Evolutionary conservation across 2,329 filamentous ascomycete genomes (phyloP), one percentile per base, ranked within the genome.

Genomic region (Alternaria dauci): DNA sequence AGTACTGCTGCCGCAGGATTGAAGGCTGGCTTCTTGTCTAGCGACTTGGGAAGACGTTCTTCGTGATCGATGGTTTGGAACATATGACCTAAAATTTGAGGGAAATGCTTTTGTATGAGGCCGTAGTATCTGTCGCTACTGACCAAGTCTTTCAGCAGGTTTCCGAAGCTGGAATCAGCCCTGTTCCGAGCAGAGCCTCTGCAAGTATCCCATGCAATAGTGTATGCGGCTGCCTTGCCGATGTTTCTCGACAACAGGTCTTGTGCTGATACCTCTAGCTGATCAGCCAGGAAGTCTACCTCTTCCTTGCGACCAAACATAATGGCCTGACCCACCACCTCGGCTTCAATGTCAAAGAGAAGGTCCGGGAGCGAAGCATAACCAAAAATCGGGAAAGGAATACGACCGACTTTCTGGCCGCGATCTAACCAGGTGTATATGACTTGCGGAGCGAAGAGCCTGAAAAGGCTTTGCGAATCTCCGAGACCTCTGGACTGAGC

Each of bases 381-480:
- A 1, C 89, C 90, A 76, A 99, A 99, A 2, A 95, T 91, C n/a
- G 84, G 82, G 72, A 87, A 97, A 0, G 95, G 94, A 50, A 99
- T 91, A 4, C 87, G 83, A 32, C 71, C 61, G 43, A 74, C 63
- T 14, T 53, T 68, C n/a, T 86, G 82, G 8, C 69, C 70, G 32
- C 97, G 81, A 63, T 92, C 88, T 4, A 96, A 86, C 94, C 94
- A 99, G 0, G 93, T 97, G 74, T 92, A 97, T 3, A 98, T 82
- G 7, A 99, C 84, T 72, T 99, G 95, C 2, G 94, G 89, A 7
- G 92, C 89, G 73, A 98, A 99, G 0, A 98, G 82, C 6, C 83
- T 82, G 73, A 99, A 97, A 1, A 99, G 81, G 34, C 89, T 86
- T 68, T 85, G 87, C 0, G 93, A 84, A 44, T 88, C 87, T 25